Base-by-base conservation (phyloP, 2,329 filamentous ascomycete species). In the Penicillium sumatraense region DNA sequence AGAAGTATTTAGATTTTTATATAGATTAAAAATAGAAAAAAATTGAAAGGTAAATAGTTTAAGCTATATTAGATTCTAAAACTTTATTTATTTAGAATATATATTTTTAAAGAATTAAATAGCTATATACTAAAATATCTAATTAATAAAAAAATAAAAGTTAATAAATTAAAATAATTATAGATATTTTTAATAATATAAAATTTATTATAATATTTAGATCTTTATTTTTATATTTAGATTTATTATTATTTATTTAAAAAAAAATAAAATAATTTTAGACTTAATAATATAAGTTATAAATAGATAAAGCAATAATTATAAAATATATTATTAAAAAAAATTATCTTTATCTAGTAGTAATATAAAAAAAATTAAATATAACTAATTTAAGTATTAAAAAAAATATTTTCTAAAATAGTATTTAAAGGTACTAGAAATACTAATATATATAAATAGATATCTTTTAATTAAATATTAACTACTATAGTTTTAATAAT, bases 21-120 rank as follows among this genome's bases (percentile, higher is more conserved):
- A 1, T 20, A 23, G 2, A 57, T 54, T 31, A 42, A 57, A 26
- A 23, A 21, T 11, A 26, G n/a, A 20, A 51, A 60, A 14, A 57
- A 60, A 3, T 60, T 55, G 16, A 14, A 59, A 23, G 55, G 18
- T 41, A 57, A 49, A 13, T 60, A 49, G 26, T 60, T 58, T 20
- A 11, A 49, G 5, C 47, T 29, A 10, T 60, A 55, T 49, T 6
- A 35, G 20, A 5, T 60, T 1, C n/a, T 60, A 9, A n/a, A 50
- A n/a, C 1, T 1, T 4, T 45, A 58, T 26, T 11, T 38, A 24
- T 10, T 56, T 16, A 20, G 31, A 8, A 60, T 21, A 11, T 60
- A 60, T 46, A 45, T 24, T 49, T 14, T 53, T 14, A n/a, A 24
- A 24, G 21, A 41, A 6, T 7, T 24, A 35, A 13, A 40, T 44